A percentile compares a stretch with the other conserved stretches of the same genome.
These are phyloP conservation scores for Rubia occidens DNA, from an alignment of 305 asterid genomes.

Conservation along the genomic window DNA sequence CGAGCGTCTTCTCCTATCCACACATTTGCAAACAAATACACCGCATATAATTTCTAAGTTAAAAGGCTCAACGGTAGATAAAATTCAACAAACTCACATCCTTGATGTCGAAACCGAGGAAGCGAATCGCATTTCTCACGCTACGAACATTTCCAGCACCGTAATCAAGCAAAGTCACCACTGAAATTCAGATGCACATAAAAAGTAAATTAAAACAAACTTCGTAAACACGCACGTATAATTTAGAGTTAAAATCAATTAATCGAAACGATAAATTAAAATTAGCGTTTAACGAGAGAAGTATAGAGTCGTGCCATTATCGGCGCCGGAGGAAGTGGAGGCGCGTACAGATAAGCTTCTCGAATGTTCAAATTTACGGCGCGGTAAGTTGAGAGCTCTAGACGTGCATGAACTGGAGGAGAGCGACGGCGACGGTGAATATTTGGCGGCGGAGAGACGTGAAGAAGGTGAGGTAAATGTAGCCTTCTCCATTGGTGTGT, in stretches of 20 bases:
- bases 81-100: constrained; percentile 39
- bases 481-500: constrained; percentile 46
- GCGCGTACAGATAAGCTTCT: constrained; percentile 47
- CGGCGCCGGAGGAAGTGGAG: constrained; percentile 38
- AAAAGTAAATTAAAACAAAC: not conserved
- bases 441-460: constrained; percentile 19
- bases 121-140: constrained; percentile 70
- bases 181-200: constrained; percentile 26
- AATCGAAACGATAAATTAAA: not conserved
- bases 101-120: constrained; percentile 64
- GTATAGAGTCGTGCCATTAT: constrained; percentile 34
- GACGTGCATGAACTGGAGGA: constrained; percentile 19
- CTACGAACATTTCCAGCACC: constrained; percentile 99
- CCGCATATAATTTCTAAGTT: not conserved
- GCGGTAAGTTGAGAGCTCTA: constrained; percentile 29
- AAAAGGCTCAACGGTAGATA: not conserved
- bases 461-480: constrained; percentile 32
- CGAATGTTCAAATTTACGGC: constrained; percentile 27
- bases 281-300: not conserved
- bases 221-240: too few species aligned
- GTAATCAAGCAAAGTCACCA: constrained; percentile 84
- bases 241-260: not conserved
- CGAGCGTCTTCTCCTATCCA: not conserved
- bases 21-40: not conserved
- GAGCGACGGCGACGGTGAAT: constrained; percentile 26